Evolutionary conservation across 805 yeast species (phyloP).

Genomic region (Cyberlindnera petersonii): DNA sequence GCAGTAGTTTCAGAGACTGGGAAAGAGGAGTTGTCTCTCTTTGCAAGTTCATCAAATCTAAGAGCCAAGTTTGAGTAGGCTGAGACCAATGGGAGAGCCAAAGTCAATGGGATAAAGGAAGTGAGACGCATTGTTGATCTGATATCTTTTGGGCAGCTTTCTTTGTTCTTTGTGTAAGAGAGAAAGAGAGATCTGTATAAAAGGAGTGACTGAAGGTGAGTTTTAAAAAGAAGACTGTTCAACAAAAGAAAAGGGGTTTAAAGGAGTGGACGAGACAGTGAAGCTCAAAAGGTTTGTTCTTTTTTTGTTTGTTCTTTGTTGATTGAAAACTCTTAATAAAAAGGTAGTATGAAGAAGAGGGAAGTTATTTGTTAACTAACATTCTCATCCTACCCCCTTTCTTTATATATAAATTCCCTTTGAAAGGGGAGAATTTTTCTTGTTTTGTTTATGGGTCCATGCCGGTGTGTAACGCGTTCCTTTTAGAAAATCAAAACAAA

Average conservation of each 20-base stretch:
- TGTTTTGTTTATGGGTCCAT: too few species aligned
- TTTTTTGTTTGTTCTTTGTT: background rate
- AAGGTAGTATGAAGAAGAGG: background rate
- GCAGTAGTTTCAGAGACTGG: conserved; percentile 1
- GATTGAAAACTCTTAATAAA: background rate
- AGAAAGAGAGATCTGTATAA: background rate
- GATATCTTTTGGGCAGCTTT: background rate
- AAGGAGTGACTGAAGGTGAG: conserved; percentile 2
- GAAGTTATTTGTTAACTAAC: background rate
- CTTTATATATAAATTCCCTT: too few species aligned
- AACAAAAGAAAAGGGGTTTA: conserved; percentile 5
- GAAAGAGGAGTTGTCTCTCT: conserved; percentile 20
- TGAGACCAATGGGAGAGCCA: conserved; percentile 15
- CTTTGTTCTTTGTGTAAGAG: background rate
- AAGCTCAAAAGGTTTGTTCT: conserved; percentile 15
- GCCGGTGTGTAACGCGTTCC: conserved; percentile 8
- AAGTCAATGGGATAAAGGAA: conserved; percentile 14
- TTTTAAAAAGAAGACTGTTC: too few species aligned
- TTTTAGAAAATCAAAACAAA: conserved; percentile 17
- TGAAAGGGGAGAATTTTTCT: background rate
- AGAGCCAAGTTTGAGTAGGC: conserved; percentile 26
- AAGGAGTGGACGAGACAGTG: conserved; percentile 30
- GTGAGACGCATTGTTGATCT: conserved; percentile 14
- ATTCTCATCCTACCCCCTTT: too few species aligned
- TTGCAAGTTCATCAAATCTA: conserved; percentile 22